Base-by-base conservation (phyloP, 2,329 filamentous ascomycete species). In the Ophiostoma fasciatum region DNA sequence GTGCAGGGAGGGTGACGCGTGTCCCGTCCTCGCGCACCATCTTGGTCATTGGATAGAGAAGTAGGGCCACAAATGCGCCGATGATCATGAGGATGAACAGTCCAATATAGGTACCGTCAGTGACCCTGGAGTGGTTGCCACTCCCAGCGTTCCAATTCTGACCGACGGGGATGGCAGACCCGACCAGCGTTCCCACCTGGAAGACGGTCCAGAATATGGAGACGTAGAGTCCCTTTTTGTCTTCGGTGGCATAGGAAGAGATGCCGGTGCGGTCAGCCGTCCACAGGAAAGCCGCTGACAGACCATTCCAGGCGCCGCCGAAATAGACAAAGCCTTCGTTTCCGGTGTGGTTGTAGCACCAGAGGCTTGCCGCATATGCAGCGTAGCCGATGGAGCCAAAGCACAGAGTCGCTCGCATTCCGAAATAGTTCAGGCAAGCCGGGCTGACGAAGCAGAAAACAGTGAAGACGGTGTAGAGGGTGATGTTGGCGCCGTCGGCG, bases 311-410 rank as follows among this genome's bases (percentile, higher is more conserved):
- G 15, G n/a, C 11, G 47, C 80, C 80, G 7, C 78, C 71, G 48
- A 83, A 82, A 46, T 78, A 71, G 49, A 74, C 71, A 56, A 81
- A 84, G 36, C 73, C 75, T 38, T 66, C 58, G 48, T 76, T 77
- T 31, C 60, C 37, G 12, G 63, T 78, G 57, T 81, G 74, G 47
- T 70, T 73, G 56, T 74, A 82, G 58, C 62, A 67, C 31, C 82
- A 61, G 54, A 81, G 78, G 31, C 69, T 69, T 18, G 73, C 68
- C 31, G 77, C 67, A 51, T 83, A 82, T 51, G 83, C 58, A 46
- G 67, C 73, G 57, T 84, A 85, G 33, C 80, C 80, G 6, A 33
- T 5, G 4, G 23, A 13, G 23, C 23, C 23, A 13, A 25, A 25
- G 23, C 23, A 25, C 23, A 25, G 23, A 10, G 23, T 25, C 8